These are phyloP conservation scores for Wolfiporia cocos DNA, from an alignment of 1,284 basidiomycete species.

Conservation along the genomic window DNA sequence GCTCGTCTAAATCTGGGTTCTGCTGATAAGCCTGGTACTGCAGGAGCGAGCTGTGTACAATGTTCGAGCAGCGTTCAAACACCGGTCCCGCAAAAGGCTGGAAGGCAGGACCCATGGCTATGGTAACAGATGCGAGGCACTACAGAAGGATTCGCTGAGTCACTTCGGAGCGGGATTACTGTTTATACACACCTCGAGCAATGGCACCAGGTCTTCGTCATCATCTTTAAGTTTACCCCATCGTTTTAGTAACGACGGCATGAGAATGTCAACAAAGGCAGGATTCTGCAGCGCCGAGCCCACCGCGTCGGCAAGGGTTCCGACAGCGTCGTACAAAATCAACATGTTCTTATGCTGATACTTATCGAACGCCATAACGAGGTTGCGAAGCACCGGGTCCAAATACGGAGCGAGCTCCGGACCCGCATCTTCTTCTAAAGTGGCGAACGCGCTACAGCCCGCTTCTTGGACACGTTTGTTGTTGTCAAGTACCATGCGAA, in stretches of 20 bases:
- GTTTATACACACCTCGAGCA: conserved; percentile 70
- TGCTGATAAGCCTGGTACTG: conserved; percentile 82
- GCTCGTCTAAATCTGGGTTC: conserved; percentile 85
- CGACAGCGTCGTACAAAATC: conserved; percentile 97
- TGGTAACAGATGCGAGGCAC: conserved; percentile 97
- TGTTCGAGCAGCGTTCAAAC: conserved; percentile 86
- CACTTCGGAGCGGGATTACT: not conserved
- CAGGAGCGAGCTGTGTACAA: conserved; percentile 79
- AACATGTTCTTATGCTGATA: conserved; percentile 99
- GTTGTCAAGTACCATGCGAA: conserved; percentile 97
- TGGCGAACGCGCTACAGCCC: conserved; percentile 97
- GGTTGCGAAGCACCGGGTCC: conserved; percentile 90
- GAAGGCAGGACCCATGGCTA: conserved; percentile 93
- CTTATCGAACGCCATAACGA: conserved; percentile 95
- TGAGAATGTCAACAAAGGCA: conserved; percentile 88
- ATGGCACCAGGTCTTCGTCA: conserved; percentile 90
- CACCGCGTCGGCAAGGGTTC: conserved; percentile 95
- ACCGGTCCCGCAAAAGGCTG: conserved; percentile 86
- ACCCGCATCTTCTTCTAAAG: conserved; percentile 97
- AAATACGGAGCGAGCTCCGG: conserved; percentile 87
- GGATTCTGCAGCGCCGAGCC: conserved; percentile 84
- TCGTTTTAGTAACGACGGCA: conserved; percentile 89
- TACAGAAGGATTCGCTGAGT: conserved; percentile 26
- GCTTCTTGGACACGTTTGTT: conserved; percentile 99
- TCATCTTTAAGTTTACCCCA: conserved; percentile 90